Evolutionary conservation across 1,139 yeast genomes (phyloP), one percentile per base, ranked within the genome.

Genomic region (Scheffersomyces quercinus): DNA sequence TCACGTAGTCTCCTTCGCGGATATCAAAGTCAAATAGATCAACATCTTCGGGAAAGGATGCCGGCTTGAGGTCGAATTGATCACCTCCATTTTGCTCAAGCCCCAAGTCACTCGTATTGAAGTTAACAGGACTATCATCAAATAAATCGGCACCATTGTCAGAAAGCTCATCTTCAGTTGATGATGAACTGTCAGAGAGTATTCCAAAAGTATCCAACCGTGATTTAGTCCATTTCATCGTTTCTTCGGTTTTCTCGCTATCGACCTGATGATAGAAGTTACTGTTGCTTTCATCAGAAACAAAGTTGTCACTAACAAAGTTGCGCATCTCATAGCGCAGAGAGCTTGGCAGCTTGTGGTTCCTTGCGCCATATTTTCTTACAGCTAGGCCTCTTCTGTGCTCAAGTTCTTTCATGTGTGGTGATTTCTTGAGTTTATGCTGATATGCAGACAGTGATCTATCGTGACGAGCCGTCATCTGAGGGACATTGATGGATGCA

Each of bases 331-430:
- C 35, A 15, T 28, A 26, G 1, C 32, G 24, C 13, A 11, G 28
- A 13, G 36, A 5, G 14, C n/a, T n/a, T 33, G 14, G n/a, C 28
- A 7, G n/a, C n/a, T 11, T n/a, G 7, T 11, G 14, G 5, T 31
- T 9, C 15, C 31, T n/a, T 11, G 15, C 14, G 13, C 46, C 49
- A 12, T 31, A 40, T 38, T 70, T 70, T 44, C 57, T 60, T 7
- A 68, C 49, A 3, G 77, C 77, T 42, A 70, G 51, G 3, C 77
- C 78, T 44, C 63, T 68, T 29, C 76, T 55, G 26, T 58, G 52
- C 34, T 62, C 63, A 7, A 49, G 12, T 11, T 38, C 26, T 26
- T 24, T 35, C 15, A 37, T 38, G 29, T 33, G 35, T 36, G 37
- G n/a, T 36, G 30, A 11, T 38, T 37, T 1, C 24, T 16, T 32